Conservation (phyloP, 2,329 filamentous ascomycete genomes). For the Didymella pinodella region DNA sequence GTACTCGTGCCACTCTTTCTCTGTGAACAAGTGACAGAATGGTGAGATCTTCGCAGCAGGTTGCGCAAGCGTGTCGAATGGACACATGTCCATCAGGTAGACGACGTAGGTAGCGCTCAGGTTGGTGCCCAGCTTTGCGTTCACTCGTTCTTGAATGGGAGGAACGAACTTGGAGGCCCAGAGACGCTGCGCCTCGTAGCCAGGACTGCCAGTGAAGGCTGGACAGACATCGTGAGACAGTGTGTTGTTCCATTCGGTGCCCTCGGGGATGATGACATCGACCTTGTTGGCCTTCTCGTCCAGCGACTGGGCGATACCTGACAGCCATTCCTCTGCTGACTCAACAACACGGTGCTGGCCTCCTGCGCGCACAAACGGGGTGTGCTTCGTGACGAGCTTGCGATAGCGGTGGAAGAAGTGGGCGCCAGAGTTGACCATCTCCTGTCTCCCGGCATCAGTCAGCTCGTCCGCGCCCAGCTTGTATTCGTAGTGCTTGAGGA, state of each 20-base stretch:
- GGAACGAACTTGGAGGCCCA: conserved; percentile 73
- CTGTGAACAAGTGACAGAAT: conserved; percentile 80
- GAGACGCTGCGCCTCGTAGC: conserved; percentile 59
- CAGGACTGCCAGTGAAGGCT: conserved; percentile 70
- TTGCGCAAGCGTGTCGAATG: conserved; percentile 77
- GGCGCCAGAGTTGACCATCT: conserved; percentile 77
- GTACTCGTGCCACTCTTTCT: conserved; percentile 77
- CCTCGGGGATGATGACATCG: conserved; percentile 74
- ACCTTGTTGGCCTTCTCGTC: conserved; percentile 53
- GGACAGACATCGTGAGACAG: conserved; percentile 77
- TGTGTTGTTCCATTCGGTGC: conserved; percentile 75
- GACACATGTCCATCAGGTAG: conserved; percentile 86
- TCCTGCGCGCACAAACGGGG: conserved; percentile 76
- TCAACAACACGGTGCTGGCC: conserved; percentile 74
- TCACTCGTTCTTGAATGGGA: conserved; percentile 73
- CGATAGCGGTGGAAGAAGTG: conserved; percentile 79
- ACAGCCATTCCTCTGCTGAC: conserved; percentile 77
- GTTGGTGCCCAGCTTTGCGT: conserved; percentile 72
- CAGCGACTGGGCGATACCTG: conserved; percentile 71
- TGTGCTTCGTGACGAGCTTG: conserved; percentile 62
- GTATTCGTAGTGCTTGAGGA: conserved; percentile 76
- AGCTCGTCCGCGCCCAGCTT: conserved; percentile 73
- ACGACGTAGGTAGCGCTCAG: conserved; percentile 70
- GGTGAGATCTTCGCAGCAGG: conserved; percentile 64
- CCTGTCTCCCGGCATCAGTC: conserved; percentile 70